Percentiles rank a stretch among this genome's conserved stretches.
Conservation (phyloP, 768 basidiomycete genomes). For the Rossbeevera mucosa region DNA sequence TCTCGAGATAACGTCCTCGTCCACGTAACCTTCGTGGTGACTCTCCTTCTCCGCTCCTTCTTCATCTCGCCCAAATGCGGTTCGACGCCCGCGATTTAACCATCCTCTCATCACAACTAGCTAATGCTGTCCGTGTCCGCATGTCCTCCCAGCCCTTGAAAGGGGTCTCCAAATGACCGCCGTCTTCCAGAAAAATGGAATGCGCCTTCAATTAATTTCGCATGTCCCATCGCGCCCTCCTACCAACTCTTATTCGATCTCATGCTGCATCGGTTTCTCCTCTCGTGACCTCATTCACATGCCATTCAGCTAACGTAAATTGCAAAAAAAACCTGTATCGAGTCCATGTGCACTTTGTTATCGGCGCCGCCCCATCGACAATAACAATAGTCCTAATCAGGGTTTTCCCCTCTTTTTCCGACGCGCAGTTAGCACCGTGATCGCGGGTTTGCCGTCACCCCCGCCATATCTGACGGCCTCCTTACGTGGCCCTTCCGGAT, state of each 20-base stretch:
- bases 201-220: slow-evolving; percentile 11
- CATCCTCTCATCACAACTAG: no score
- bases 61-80: neutral
- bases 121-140: no score
- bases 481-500: slow-evolving; percentile 34
- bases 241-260: neutral
- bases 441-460: slow-evolving; percentile 20
- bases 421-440: slow-evolving; percentile 60
- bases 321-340: neutral
- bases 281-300: slow-evolving; percentile 5
- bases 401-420: slow-evolving; percentile 43
- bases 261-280: neutral
- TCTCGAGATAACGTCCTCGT: neutral
- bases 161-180: slow-evolving; percentile 4
- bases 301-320: slow-evolving; percentile 14
- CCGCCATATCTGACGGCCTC: slow-evolving; percentile 6
- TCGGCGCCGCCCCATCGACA: slow-evolving; percentile 1
- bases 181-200: slow-evolving; percentile 18
- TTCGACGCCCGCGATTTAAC: neutral
- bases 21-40: neutral
- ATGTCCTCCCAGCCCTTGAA: neutral
- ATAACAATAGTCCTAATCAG: slow-evolving; percentile 9
- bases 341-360: slow-evolving; percentile 1
- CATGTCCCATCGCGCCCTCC: neutral
- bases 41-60: neutral